Percentiles rank a stretch among this genome's conserved stretches.
phyloP scores from a whole-genome alignment of 177 flowering plant genomes.

The Telopea speciosissima region DNA sequence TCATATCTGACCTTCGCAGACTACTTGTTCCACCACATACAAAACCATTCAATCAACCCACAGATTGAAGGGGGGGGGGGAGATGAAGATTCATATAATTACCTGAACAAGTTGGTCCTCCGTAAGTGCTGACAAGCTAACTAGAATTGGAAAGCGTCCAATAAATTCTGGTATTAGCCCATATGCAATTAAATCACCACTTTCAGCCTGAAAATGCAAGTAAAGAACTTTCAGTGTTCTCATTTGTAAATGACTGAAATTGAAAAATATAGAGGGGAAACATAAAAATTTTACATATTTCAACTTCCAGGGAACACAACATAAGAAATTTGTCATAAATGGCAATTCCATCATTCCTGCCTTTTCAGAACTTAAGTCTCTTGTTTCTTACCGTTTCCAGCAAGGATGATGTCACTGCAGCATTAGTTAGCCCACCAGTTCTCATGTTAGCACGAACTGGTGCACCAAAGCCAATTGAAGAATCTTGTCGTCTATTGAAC shows the following conservation, averaged over 20 bases:
- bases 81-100: background rate
- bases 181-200: conserved; percentile 88
- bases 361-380: background rate
- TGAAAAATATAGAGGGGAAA: background rate
- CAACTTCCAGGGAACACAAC: background rate
- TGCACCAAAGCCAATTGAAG: conserved; percentile 99
- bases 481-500: conserved; percentile 79
- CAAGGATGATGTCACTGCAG: conserved; percentile 75
- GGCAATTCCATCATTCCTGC: background rate
- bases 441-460: conserved; percentile 98
- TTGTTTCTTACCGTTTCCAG: conserved; percentile 54
- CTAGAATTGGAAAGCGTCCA: conserved; percentile 95
- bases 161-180: conserved; percentile 98
- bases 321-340: background rate
- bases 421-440: conserved; percentile 56
- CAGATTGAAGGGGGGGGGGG: background rate
- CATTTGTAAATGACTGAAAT: background rate
- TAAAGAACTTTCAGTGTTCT: background rate
- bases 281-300: background rate
- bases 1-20: background rate
- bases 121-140: conserved; percentile 81
- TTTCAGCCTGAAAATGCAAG: conserved; percentile 69
- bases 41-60: background rate
- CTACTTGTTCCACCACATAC: background rate
- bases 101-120: conserved; percentile 98